phyloP scores from a whole-genome alignment of 2,329 filamentous ascomycete genomes.

The Zasmidium cellare region DNA sequence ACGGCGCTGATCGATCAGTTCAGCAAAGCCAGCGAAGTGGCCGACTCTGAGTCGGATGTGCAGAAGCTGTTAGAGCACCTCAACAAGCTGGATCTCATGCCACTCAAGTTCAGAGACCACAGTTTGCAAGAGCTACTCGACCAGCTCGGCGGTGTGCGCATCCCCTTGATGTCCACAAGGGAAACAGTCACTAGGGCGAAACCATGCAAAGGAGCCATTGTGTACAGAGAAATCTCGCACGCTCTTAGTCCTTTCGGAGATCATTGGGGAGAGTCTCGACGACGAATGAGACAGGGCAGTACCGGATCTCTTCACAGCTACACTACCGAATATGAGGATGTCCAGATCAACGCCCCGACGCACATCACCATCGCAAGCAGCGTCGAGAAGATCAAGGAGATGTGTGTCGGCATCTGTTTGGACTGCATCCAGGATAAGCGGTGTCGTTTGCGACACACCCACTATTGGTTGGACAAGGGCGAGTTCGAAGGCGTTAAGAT shows the following conservation, averaged over 20 bases:
- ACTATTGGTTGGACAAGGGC: background rate
- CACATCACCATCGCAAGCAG: background rate
- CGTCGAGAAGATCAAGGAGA: background rate
- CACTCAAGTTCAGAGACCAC: background rate
- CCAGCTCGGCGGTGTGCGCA: background rate
- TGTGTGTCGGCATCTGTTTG: background rate
- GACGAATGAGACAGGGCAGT: background rate
- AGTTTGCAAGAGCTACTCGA: background rate
- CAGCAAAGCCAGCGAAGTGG: background rate
- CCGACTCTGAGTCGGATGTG: background rate
- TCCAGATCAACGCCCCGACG: background rate
- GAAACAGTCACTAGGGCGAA: background rate
- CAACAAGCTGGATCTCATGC: background rate
- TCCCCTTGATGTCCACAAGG: background rate
- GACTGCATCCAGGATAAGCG: background rate
- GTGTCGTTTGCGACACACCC: background rate
- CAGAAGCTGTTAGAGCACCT: background rate
- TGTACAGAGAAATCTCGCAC: background rate
- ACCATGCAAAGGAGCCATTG: too few species aligned
- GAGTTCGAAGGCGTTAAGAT: too few species aligned
- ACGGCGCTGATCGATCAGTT: background rate
- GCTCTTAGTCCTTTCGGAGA: too few species aligned
- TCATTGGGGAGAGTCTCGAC: background rate
- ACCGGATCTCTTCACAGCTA: background rate
- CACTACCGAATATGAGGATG: background rate